Evolutionary conservation across 2,329 filamentous ascomycete species (phyloP).

Genomic region (Passalora sequoiae): DNA sequence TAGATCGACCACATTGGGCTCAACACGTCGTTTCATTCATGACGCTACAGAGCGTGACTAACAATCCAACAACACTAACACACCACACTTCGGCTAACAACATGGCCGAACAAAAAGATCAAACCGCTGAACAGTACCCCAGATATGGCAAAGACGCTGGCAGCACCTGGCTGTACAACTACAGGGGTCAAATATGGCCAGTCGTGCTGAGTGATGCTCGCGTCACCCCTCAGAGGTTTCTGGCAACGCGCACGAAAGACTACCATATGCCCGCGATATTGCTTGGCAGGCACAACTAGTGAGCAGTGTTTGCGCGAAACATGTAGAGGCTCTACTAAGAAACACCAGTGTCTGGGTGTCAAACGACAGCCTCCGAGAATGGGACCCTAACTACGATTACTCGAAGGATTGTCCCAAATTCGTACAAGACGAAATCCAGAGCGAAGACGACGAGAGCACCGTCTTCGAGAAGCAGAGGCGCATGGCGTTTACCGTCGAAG

Average conservation of each 20-base stretch:
- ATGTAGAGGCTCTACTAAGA: neutral
- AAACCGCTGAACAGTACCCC: neutral
- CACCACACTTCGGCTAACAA: too few relatives aligned
- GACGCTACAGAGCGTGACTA: neutral
- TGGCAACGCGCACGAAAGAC: conserved; percentile 3
- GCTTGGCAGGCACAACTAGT: conserved; percentile 24
- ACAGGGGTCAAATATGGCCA: conserved; percentile 18
- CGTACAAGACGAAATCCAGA: conserved; percentile 1
- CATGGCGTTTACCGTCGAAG: conserved; percentile 12
- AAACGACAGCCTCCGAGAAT: conserved; percentile 9
- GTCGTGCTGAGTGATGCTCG: conserved; percentile 20
- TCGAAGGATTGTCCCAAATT: neutral
- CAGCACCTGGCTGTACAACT: conserved; percentile 15
- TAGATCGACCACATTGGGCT: too few relatives aligned
- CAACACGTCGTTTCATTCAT: too few relatives aligned
- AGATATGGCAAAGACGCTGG: too few relatives aligned
- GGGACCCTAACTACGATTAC: conserved; percentile 16
- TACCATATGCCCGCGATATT: conserved; percentile 18
- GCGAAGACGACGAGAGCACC: conserved; percentile 3
- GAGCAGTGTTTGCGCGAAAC: too few relatives aligned
- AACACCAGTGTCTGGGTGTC: conserved; percentile 19
- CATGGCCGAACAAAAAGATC: neutral
- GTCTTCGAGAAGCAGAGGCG: conserved; percentile 11
- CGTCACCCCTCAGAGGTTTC: conserved; percentile 11
- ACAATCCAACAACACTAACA: neutral